phyloP scores from a whole-genome alignment of 495 filamentous ascomycete species.

The Daldinia caldariorum region DNA sequence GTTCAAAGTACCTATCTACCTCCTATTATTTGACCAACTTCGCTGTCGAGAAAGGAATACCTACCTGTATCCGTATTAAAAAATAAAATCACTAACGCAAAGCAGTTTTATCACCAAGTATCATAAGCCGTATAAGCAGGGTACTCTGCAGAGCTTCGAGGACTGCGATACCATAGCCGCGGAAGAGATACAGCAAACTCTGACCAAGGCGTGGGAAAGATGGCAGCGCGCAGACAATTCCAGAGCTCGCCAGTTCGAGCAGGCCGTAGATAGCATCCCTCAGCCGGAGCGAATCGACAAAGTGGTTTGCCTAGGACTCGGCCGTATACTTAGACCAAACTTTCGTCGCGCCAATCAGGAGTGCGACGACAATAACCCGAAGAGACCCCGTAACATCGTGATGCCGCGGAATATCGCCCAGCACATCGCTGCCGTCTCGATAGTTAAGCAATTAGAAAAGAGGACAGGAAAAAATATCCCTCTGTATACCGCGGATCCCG shows the following conservation, averaged over 20 bases:
- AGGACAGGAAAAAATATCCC: conserved; percentile 8
- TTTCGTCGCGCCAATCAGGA: not conserved
- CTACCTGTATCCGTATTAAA: not conserved
- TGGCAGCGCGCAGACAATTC: conserved; percentile 16
- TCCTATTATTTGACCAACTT: not conserved
- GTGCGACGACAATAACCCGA: not conserved
- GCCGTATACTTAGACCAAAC: not conserved
- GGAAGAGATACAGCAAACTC: conserved; percentile 8
- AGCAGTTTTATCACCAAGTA: conserved; percentile 25
- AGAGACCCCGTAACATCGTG: not conserved
- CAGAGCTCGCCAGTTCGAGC: conserved; percentile 11
- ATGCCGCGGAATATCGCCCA: conserved; percentile 24
- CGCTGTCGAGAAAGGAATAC: not conserved
- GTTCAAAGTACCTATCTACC: not conserved
- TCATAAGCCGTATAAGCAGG: conserved; percentile 1
- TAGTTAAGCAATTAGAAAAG: conserved; percentile 12
- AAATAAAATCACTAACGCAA: not conserved
- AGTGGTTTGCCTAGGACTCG: conserved; percentile 30
- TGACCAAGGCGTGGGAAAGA: conserved; percentile 16
- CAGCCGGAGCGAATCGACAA: conserved; percentile 23
- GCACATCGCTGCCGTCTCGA: conserved; percentile 25
- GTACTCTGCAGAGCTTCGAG: not conserved
- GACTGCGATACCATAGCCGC: not conserved
- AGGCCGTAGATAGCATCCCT: conserved; percentile 26
- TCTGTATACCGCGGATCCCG: conserved; percentile 30